Base-by-base conservation (phyloP, 208 protist species). In the Crithidia mellificae region DNA sequence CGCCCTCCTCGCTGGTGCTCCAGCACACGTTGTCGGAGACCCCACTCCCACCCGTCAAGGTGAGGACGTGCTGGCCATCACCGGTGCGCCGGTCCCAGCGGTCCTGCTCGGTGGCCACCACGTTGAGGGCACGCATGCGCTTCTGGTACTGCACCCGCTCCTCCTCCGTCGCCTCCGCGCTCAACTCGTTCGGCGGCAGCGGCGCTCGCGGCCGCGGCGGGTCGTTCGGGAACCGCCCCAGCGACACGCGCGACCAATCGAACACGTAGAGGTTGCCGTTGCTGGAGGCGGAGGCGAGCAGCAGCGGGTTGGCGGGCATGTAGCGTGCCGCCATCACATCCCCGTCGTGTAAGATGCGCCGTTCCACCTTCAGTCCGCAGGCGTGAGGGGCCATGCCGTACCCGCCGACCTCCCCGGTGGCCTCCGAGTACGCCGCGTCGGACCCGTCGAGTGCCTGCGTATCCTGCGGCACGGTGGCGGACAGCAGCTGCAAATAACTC, bases 341-440 rank as follows among this genome's bases (percentile, higher is more conserved):
- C 30, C 92, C 92, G 49, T 94, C 83, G 78, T 97, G 92, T 15
- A 91, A 56, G 34, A 97, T 92, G 43, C 90, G 84, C 4, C 87
- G 81, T 75, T 95, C 88, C 6, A 95, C 62, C 19, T 78, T 77
- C 39, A 95, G 72, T 0, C 84, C 87, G 25, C 77, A 84, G 44
- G 72, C 56, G 38, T 74, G 65, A 6, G 92, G 85, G 6, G 92
- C 88, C 79, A 89, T 89, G 52, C 92, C 92, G 74, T 95, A 97
- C 27, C 92, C 92, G 30, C 92, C 92, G 2, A 97, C 83, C 70
- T 97, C 92, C n/a, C 92, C 90, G 7, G 90, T 97, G 8, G 81
- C 88, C 22, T 94, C 87, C 70, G 74, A 87, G 72, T 84, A 92
- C 29, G 84, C 76, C 11, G 68, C 66, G 14, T 86, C 74, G 14